Conservation (phyloP, 2,329 filamentous ascomycete species). For the Coniella vitis region DNA sequence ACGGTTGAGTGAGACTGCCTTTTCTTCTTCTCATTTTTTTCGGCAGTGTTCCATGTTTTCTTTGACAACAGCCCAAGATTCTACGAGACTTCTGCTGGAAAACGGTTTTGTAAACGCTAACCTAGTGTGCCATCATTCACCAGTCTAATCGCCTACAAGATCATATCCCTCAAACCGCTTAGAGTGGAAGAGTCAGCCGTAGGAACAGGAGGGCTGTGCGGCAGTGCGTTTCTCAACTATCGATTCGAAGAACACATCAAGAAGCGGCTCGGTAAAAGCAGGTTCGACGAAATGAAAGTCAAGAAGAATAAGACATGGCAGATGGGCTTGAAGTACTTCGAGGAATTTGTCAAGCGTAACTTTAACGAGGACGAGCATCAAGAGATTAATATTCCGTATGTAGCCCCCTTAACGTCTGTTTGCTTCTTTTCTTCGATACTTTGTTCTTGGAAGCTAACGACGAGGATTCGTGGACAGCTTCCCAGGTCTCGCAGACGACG, state of each 20-base stretch:
- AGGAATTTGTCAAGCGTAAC: conserved; percentile 79
- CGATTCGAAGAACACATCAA: conserved; percentile 73
- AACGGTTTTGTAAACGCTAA: no score
- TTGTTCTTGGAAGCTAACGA: background rate
- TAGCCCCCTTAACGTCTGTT: conserved; percentile 13
- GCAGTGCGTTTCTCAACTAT: conserved; percentile 74
- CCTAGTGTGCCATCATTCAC: no score
- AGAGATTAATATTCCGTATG: conserved; percentile 68
- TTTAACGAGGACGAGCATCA: conserved; percentile 73
- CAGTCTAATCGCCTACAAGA: conserved; percentile 72
- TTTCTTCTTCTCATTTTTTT: no score
- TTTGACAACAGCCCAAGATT: no score
- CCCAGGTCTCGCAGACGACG: conserved; percentile 68
- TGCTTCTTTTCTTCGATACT: no score
- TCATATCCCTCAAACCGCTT: conserved; percentile 65
- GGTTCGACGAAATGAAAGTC: conserved; percentile 68
- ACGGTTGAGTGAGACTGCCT: conserved; percentile 60
- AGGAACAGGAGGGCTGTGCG: conserved; percentile 70
- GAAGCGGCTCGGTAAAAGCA: conserved; percentile 55
- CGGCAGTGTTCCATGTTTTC: no score
- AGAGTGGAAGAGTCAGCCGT: conserved; percentile 73
- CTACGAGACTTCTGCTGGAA: no score
- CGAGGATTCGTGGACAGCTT: conserved; percentile 40
- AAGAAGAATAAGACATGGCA: conserved; percentile 77
- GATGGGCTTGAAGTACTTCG: conserved; percentile 72